phyloP scores from a whole-genome alignment of 2,329 filamentous ascomycete species.

The Zasmidium cellare region DNA sequence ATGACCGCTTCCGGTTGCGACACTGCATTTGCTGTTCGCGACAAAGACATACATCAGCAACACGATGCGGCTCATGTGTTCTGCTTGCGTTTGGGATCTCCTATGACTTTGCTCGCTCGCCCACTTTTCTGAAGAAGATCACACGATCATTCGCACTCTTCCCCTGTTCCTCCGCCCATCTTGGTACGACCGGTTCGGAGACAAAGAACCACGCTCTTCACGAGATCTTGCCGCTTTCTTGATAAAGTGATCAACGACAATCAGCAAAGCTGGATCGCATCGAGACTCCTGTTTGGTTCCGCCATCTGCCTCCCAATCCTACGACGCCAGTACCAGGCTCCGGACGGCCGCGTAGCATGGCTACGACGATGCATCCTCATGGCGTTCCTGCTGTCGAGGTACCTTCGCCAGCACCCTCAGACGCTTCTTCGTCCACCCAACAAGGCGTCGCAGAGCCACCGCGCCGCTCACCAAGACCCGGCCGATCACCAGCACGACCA shows the following conservation, averaged over 20 bases:
- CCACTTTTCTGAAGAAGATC: neutral
- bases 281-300: slow-evolving; percentile 34
- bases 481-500: slow-evolving; percentile 31
- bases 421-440: slow-evolving; percentile 25
- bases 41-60: slow-evolving; percentile 23
- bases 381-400: slow-evolving; percentile 30
- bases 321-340: slow-evolving; percentile 17
- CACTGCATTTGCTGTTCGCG: slow-evolving; percentile 23
- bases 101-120: slow-evolving; percentile 9
- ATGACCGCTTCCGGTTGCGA: slow-evolving; percentile 14
- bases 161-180: neutral
- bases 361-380: slow-evolving; percentile 18
- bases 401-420: slow-evolving; percentile 29
- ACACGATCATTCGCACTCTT: neutral
- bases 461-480: slow-evolving; percentile 14
- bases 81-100: slow-evolving; percentile 19
- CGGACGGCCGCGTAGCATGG: slow-evolving; percentile 19
- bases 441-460: slow-evolving; percentile 19
- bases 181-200: neutral
- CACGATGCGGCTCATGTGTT: slow-evolving; percentile 17
- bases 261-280: slow-evolving; percentile 29
- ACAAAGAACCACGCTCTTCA: slow-evolving; percentile 15
- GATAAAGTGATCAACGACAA: neutral
- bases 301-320: slow-evolving; percentile 25
- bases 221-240: neutral